These are phyloP conservation scores for Rachicladosporium sp. DNA, from an alignment of 2,329 filamentous ascomycete genomes.

Conservation along the genomic window DNA sequence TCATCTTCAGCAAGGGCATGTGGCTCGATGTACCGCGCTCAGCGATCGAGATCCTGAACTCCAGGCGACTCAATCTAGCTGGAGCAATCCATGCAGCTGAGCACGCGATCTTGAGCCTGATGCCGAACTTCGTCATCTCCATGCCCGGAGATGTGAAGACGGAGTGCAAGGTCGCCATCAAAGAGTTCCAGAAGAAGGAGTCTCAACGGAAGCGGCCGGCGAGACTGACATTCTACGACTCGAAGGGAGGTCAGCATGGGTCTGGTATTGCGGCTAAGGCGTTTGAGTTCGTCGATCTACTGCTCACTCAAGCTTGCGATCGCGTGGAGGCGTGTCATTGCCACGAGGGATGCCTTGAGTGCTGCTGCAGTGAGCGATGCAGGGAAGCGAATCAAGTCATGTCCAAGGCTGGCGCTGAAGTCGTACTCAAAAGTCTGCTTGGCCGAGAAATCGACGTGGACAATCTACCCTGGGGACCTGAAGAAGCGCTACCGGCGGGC, in stretches of 20 bases:
- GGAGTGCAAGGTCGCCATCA: conserved; percentile 80
- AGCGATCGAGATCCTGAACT: conserved; percentile 67
- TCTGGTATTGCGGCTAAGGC: conserved; percentile 83
- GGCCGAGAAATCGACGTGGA: conserved; percentile 71
- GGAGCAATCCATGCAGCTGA: conserved; percentile 91
- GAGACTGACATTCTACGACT: conserved; percentile 84
- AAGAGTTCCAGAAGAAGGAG: conserved; percentile 68
- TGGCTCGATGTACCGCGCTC: conserved; percentile 82
- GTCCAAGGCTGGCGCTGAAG: conserved; percentile 77
- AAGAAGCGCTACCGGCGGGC: conserved; percentile 53
- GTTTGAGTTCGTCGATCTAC: conserved; percentile 77
- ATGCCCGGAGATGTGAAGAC: conserved; percentile 87
- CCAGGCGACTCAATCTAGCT: conserved; percentile 63
- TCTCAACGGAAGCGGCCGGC: conserved; percentile 70
- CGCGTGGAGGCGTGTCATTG: conserved; percentile 69
- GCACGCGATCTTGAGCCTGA: conserved; percentile 73
- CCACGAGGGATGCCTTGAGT: conserved; percentile 73
- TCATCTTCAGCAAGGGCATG: conserved; percentile 76
- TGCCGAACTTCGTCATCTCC: conserved; percentile 83
- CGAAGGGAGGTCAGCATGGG: conserved; percentile 74
- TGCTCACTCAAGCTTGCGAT: conserved; percentile 63
- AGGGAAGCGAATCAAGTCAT: conserved; percentile 82
- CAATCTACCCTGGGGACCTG: conserved; percentile 69
- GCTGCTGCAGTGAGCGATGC: conserved; percentile 74
- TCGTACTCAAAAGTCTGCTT: conserved; percentile 66